Base-by-base conservation (phyloP, 805 yeast species). In the Metschnikowia henanensis region DNA sequence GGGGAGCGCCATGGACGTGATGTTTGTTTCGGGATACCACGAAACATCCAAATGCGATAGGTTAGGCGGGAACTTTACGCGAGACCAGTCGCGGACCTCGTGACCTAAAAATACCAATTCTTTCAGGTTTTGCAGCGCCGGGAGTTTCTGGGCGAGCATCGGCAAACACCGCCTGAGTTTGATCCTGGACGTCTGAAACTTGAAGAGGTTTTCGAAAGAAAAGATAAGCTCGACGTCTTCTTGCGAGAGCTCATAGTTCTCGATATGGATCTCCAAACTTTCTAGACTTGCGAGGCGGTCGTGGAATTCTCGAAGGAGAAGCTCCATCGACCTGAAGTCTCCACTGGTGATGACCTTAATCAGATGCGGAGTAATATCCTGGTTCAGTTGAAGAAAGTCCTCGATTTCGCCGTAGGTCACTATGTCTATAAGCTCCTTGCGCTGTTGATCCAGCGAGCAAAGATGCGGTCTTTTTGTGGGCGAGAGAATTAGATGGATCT, bases 61-160 rank as follows among this genome's bases (percentile, higher is more conserved):
- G 20, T 39, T 51, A 1, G 45, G 41, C 0, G 73, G 73, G n/a
- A 68, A 53, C 3, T 16, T 20, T 10, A 60, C 51, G 3, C 39
- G 43, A 0, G 60, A 41, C 73, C 73, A 69, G 35, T 61, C 46
- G 5, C 45, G 37, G 3, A 65, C 53, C 5, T 54, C 56, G 43
- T 68, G 73, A 5, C 68, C 71, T 39, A 69, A 55, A 15, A 66
- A 52, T 3, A 66, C 61, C 25, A 69, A 35, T n/a, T 60, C 59
- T 10, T 56, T 45, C 30, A 68, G 35, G 37, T 30, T 43, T 9
- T 23, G 17, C 37, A 35, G 55, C 39, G 9, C 39, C 13, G 10
- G 42, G 21, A 45, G 60, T 33, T 12, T 35, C 32, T 30, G 22
- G 16, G 39, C 17, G 5, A 49, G 25, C 15, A 15, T 35, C 3